A percentile compares a stretch with the other conserved stretches of the same genome.
These are phyloP conservation scores for Lentinula boryana DNA, from an alignment of 768 basidiomycete species.

Conservation along the genomic window DNA sequence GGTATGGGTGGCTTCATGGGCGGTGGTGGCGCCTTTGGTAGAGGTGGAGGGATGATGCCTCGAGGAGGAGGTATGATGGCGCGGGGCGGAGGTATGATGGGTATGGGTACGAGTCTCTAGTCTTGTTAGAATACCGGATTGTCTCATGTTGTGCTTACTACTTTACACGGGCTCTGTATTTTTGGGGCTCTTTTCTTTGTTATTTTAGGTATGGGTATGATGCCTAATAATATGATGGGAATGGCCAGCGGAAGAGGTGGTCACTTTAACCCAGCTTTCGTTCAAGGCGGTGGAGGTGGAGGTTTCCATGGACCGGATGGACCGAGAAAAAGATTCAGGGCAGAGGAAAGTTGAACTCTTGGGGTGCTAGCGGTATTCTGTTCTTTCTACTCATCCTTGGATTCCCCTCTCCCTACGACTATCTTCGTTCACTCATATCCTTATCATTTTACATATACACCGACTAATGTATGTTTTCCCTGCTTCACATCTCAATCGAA, in stretches of 20 bases:
- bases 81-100: conserved; percentile 51
- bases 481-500: not conserved
- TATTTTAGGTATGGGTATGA: conserved; percentile 47
- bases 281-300: conserved; percentile 30
- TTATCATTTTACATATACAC: not conserved
- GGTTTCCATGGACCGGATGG: conserved; percentile 34
- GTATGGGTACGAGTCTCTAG: conserved; percentile 61
- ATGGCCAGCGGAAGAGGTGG: conserved; percentile 46
- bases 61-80: conserved; percentile 54
- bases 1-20: conserved; percentile 41
- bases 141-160: conserved; percentile 37
- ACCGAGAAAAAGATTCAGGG: conserved; percentile 49
- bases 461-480: not conserved
- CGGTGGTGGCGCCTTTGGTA: conserved; percentile 26
- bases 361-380: not conserved
- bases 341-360: conserved; percentile 32
- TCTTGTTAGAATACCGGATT: conserved; percentile 16
- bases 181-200: conserved; percentile 14
- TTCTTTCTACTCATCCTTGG: not conserved
- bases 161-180: conserved; percentile 14
- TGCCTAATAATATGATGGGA: conserved; percentile 34
- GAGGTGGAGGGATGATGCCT: conserved; percentile 31
- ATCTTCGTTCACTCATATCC: not conserved
- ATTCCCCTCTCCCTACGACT: not conserved
- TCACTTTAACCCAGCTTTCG: conserved; percentile 74